phyloP scores from a whole-genome alignment of 2,329 filamentous ascomycete genomes.

The Volutella citrinella region DNA sequence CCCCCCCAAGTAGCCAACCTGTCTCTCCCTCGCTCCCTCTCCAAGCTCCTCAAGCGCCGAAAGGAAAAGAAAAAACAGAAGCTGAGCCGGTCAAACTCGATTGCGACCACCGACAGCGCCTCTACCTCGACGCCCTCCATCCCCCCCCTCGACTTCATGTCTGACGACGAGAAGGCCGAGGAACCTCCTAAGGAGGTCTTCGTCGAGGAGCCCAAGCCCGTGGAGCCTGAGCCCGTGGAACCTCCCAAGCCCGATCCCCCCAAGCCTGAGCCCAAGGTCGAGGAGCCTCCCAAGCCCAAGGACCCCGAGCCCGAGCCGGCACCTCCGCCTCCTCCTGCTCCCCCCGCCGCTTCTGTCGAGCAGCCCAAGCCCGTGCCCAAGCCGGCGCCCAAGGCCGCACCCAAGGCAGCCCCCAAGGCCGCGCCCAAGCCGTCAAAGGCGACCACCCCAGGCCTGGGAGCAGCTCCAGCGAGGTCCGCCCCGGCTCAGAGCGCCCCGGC shows the following conservation, averaged over 20 bases:
- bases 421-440: background rate
- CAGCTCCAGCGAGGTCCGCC: no score
- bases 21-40: background rate
- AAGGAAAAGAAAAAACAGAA: background rate
- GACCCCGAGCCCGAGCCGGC: background rate
- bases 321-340: slow-evolving; percentile 4
- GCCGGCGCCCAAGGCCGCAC: background rate
- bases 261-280: background rate
- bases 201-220: no score
- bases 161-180: background rate
- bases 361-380: background rate
- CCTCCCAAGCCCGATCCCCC: background rate
- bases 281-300: no score
- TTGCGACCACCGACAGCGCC: background rate
- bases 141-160: background rate
- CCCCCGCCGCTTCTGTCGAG: background rate
- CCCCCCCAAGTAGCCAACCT: background rate
- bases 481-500: background rate
- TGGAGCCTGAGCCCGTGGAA: background rate
- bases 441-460: background rate
- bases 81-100: background rate
- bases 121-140: background rate
- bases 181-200: background rate
- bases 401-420: slow-evolving; percentile 1
- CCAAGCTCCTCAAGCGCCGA: background rate